phyloP scores from a whole-genome alignment of 805 yeast genomes.

The Grigorovia yakushimaensis region DNA sequence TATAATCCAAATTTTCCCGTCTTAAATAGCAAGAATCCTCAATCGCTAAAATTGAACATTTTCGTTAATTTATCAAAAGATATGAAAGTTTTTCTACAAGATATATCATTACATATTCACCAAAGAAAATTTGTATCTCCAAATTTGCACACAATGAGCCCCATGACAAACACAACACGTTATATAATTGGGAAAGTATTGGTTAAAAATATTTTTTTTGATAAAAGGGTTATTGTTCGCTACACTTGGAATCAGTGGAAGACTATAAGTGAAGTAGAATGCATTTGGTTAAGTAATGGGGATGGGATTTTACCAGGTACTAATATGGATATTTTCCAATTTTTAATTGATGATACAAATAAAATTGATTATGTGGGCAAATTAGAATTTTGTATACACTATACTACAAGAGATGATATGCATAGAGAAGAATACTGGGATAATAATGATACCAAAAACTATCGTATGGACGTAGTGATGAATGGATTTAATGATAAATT shows the following conservation, averaged over 20 bases:
- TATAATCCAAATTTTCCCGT: slow-evolving; percentile 23
- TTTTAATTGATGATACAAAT: slow-evolving; percentile 19
- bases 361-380: slow-evolving; percentile 9
- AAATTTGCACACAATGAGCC: not conserved
- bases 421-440: slow-evolving; percentile 24
- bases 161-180: slow-evolving; percentile 2
- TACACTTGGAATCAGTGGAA: slow-evolving; percentile 77
- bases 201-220: slow-evolving; percentile 63
- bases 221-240: slow-evolving; percentile 58
- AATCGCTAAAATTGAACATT: slow-evolving; percentile 21
- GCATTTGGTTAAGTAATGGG: slow-evolving; percentile 23
- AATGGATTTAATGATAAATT: slow-evolving; percentile 22
- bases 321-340: slow-evolving; percentile 25
- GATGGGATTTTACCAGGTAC: slow-evolving; percentile 24
- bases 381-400: slow-evolving; percentile 24
- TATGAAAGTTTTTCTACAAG: slow-evolving; percentile 20
- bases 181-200: slow-evolving; percentile 63
- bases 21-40: slow-evolving; percentile 21
- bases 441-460: slow-evolving; percentile 23
- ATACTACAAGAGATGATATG: slow-evolving; percentile 17
- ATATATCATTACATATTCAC: slow-evolving; percentile 14
- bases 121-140: slow-evolving; percentile 2
- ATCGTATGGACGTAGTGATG: slow-evolving; percentile 17
- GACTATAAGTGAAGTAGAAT: slow-evolving; percentile 35
- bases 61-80: slow-evolving; percentile 21